A percentile compares a stretch with the other conserved stretches of the same genome.
These are phyloP conservation scores for Wallacemonas sp. DNA, from an alignment of 208 protist genomes.

Conservation along the genomic window DNA sequence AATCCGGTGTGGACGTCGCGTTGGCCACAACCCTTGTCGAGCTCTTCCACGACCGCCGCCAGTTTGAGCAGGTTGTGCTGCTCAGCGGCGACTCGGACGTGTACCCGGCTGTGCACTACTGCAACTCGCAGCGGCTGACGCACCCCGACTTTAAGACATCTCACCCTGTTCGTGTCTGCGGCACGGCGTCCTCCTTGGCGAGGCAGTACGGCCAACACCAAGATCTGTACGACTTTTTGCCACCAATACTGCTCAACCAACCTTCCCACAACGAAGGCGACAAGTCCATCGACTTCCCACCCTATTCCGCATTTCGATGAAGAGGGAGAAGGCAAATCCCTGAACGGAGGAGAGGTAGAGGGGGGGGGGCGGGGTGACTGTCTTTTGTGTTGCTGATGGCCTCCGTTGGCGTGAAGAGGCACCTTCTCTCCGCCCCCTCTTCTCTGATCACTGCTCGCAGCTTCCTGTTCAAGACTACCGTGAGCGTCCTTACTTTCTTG, in stretches of 20 bases:
- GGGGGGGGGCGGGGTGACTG: too few relatives aligned
- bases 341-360: too few relatives aligned
- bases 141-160: constrained; percentile 23
- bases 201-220: constrained; percentile 80
- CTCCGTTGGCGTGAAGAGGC: too few relatives aligned
- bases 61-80: constrained; percentile 82
- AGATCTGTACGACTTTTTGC: constrained; percentile 85
- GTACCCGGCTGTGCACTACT: constrained; percentile 79
- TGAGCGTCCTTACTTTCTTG: background rate
- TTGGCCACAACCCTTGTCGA: constrained; percentile 78
- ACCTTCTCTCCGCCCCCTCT: too few relatives aligned
- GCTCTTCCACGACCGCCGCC: constrained; percentile 54
- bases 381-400: too few relatives aligned
- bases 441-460: too few relatives aligned
- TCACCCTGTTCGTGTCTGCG: constrained; percentile 79
- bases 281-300: constrained; percentile 51
- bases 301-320: constrained; percentile 39
- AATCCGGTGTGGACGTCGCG: constrained; percentile 84
- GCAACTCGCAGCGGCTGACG: constrained; percentile 54
- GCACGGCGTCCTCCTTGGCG: constrained; percentile 66
- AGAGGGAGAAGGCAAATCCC: background rate
- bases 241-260: constrained; percentile 69
- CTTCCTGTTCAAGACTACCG: too few relatives aligned
- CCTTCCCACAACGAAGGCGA: constrained; percentile 62
- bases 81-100: constrained; percentile 83